Percentiles rank a stretch among this genome's conserved stretches.
Evolutionary conservation across 208 protist species (phyloP).

Genomic region (Leishmania braziliensis): DNA sequence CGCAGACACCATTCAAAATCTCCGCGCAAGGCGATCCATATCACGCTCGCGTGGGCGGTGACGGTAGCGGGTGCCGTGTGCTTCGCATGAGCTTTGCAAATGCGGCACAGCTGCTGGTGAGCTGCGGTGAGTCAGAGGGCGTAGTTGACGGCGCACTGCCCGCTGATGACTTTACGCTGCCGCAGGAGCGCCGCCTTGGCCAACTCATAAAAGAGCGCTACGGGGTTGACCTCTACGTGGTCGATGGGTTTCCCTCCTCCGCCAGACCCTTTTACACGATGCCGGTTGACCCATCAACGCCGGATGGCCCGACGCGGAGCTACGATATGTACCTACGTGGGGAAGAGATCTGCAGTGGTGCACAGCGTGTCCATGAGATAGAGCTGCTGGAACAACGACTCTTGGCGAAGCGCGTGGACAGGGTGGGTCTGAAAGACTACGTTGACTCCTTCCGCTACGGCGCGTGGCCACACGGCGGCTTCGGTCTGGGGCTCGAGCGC

Average conservation of each 20-base stretch:
- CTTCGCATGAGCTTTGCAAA: constrained; percentile 22
- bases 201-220: constrained; percentile 96
- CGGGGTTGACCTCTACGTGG: constrained; percentile 98
- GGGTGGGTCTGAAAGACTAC: constrained; percentile 73
- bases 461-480: constrained; percentile 97
- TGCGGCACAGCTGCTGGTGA: constrained; percentile 18
- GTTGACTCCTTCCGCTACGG: constrained; percentile 97
- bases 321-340: constrained; percentile 99
- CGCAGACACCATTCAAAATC: background rate
- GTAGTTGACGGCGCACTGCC: constrained; percentile 5
- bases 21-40: constrained; percentile 9
- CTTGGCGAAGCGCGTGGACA: constrained; percentile 42
- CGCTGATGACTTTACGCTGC: constrained; percentile 85
- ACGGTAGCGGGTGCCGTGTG: constrained; percentile 16
- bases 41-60: constrained; percentile 23
- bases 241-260: constrained; percentile 96
- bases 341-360: constrained; percentile 99
- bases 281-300: constrained; percentile 55
- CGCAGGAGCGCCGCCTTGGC: constrained; percentile 93
- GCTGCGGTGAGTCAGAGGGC: constrained; percentile 4
- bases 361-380: constrained; percentile 98
- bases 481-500: constrained; percentile 98
- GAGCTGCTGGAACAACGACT: constrained; percentile 79
- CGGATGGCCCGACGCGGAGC: constrained; percentile 48
- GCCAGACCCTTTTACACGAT: constrained; percentile 99